Conservation (phyloP, 2,329 filamentous ascomycete genomes). For the Aspergillus candidus region DNA sequence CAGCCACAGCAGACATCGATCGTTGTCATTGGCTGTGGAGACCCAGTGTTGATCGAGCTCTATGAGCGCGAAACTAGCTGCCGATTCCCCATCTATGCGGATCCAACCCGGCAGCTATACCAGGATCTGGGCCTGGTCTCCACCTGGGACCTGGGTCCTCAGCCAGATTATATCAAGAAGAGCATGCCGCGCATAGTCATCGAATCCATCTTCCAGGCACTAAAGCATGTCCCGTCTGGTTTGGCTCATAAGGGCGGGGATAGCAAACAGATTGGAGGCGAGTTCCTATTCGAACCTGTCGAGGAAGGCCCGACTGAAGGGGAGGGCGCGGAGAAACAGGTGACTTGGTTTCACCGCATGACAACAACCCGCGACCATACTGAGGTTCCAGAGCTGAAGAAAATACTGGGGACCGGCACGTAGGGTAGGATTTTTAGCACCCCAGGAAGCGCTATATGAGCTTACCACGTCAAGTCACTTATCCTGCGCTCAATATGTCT, state of each 20-base stretch:
- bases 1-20: conserved; percentile 55
- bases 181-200: conserved; percentile 42
- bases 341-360: conserved; percentile 81
- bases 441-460: too few relatives aligned
- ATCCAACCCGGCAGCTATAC: conserved; percentile 63
- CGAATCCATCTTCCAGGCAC: conserved; percentile 50
- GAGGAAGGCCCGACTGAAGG: background rate
- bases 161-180: conserved; percentile 60
- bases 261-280: conserved; percentile 65
- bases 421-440: too few relatives aligned
- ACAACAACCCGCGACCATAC: conserved; percentile 69
- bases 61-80: conserved; percentile 60
- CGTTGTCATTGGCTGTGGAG: conserved; percentile 66
- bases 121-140: conserved; percentile 61
- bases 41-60: conserved; percentile 60
- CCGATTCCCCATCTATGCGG: conserved; percentile 70
- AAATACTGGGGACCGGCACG: too few relatives aligned
- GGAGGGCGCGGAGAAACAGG: conserved; percentile 23
- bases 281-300: conserved; percentile 63
- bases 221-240: conserved; percentile 54
- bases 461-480: too few relatives aligned
- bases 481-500: too few relatives aligned
- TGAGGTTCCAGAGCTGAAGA: conserved; percentile 47
- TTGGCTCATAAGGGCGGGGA: conserved; percentile 60
- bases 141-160: conserved; percentile 55